These are phyloP conservation scores for Aureobasidium sp. DNA, from an alignment of 2,329 filamentous ascomycete genomes.

Conservation along the genomic window DNA sequence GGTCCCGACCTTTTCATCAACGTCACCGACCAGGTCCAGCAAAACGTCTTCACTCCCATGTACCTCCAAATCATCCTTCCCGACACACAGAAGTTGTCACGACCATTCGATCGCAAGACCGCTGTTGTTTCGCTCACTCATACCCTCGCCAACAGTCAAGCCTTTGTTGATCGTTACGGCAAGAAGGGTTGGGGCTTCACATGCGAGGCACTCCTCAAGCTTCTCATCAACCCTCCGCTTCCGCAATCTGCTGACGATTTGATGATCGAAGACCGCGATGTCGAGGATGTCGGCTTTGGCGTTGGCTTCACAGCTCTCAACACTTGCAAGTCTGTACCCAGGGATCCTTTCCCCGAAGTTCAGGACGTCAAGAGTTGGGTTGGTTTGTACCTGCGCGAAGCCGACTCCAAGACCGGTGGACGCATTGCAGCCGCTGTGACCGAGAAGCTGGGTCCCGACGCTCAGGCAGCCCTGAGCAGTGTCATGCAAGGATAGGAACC, in stretches of 20 bases:
- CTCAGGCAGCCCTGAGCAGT: slow-evolving; percentile 31
- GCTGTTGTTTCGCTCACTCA: slow-evolving; percentile 91
- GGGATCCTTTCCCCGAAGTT: slow-evolving; percentile 81
- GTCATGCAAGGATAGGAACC: slow-evolving; percentile 25
- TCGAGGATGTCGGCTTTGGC: slow-evolving; percentile 91
- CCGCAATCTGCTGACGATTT: slow-evolving; percentile 53
- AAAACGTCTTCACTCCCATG: slow-evolving; percentile 67
- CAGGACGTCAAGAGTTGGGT: slow-evolving; percentile 76
- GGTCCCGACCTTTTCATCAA: slow-evolving; percentile 88
- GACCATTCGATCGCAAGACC: slow-evolving; percentile 83
- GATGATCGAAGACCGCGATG: slow-evolving; percentile 74
- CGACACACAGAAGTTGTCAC: slow-evolving; percentile 77
- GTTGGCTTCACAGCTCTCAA: slow-evolving; percentile 90
- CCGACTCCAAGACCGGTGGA: slow-evolving; percentile 64
- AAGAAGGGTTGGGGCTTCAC: slow-evolving; percentile 87
- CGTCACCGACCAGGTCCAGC: slow-evolving; percentile 72
- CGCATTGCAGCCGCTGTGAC: slow-evolving; percentile 62
- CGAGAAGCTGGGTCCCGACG: slow-evolving; percentile 50
- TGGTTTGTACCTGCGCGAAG: slow-evolving; percentile 65
- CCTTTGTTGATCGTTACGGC: slow-evolving; percentile 62
- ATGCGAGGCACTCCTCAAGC: slow-evolving; percentile 77
- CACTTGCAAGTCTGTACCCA: slow-evolving; percentile 66
- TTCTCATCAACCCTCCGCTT: slow-evolving; percentile 81
- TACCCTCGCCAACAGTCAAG: slow-evolving; percentile 74
- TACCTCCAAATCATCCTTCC: slow-evolving; percentile 83